Evolutionary conservation across 2,329 filamentous ascomycete genomes (phyloP).

Genomic region (Colletotrichum sublineola): DNA sequence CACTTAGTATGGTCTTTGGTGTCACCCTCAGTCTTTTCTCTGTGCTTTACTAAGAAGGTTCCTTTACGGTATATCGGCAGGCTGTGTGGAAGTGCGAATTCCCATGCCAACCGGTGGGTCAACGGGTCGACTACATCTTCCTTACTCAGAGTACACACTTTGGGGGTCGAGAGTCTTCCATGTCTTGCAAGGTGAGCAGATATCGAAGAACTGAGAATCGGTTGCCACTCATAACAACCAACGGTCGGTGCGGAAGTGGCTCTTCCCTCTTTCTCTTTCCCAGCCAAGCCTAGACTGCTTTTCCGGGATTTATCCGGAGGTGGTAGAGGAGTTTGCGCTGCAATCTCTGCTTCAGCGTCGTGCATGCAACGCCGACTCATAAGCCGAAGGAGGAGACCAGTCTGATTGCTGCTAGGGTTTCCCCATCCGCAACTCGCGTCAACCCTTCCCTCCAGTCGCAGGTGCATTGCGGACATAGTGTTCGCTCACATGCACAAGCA

Average conservation of each 20-base stretch:
- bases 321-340: constrained; percentile 21
- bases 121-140: not conserved
- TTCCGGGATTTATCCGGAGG: constrained; percentile 3
- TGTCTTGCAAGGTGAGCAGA: not conserved
- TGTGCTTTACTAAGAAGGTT: not conserved
- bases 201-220: not conserved
- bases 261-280: not conserved
- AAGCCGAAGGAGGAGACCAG: constrained; percentile 15
- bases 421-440: not conserved
- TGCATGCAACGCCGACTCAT: constrained; percentile 13
- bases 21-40: not conserved
- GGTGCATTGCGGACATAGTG: not conserved
- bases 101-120: constrained; percentile 9
- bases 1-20: not conserved
- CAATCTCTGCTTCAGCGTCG: constrained; percentile 17
- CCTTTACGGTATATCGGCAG: not conserved
- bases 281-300: not conserved
- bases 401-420: not conserved
- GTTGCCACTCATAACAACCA: constrained; percentile 5
- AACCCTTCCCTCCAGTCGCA: not conserved
- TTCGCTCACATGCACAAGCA: not conserved
- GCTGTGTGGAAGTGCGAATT: constrained; percentile 16
- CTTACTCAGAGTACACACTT: not conserved
- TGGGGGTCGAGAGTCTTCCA: constrained; percentile 7
- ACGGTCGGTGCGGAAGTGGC: constrained; percentile 3